Evolutionary conservation across 1,284 basidiomycete genomes (phyloP).

Genomic region (Cerioporus squamosus): DNA sequence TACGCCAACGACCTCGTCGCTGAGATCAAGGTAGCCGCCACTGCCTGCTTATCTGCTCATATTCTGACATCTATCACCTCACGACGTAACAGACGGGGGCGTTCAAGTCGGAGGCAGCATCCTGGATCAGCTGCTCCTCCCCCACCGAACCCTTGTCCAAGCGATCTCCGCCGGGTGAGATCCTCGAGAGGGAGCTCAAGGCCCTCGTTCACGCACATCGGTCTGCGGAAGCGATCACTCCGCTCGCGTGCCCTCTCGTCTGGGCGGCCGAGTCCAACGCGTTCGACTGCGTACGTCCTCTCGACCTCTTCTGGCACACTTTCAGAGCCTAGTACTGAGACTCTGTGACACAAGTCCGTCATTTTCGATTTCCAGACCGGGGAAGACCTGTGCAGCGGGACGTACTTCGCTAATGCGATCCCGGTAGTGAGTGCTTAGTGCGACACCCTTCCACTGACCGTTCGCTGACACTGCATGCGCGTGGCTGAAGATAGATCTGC

Average conservation of each 20-base stretch:
- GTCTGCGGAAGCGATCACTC: slow-evolving; percentile 36
- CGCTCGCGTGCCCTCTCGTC: slow-evolving; percentile 50
- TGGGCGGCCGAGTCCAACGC: slow-evolving; percentile 56
- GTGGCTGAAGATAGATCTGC: slow-evolving; percentile 47
- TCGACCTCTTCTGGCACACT: not conserved
- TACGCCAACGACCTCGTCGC: slow-evolving; percentile 43
- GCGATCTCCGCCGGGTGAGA: slow-evolving; percentile 3
- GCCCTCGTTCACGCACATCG: slow-evolving; percentile 23
- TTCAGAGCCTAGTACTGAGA: not conserved
- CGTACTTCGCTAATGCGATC: slow-evolving; percentile 49
- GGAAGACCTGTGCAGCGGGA: slow-evolving; percentile 52
- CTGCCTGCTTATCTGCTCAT: not conserved
- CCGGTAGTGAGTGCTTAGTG: slow-evolving; percentile 44
- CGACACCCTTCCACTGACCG: not conserved
- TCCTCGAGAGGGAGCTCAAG: slow-evolving; percentile 4
- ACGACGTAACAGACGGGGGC: slow-evolving; percentile 39
- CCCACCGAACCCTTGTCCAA: slow-evolving; percentile 37
- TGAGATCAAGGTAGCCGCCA: slow-evolving; percentile 37
- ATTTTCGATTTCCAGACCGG: slow-evolving; percentile 49
- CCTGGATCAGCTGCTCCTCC: slow-evolving; percentile 52
- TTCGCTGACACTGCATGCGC: not conserved
- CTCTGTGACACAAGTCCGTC: slow-evolving; percentile 15
- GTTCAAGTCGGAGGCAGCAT: slow-evolving; percentile 39
- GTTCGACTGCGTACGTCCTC: slow-evolving; percentile 51
- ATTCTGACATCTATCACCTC: not conserved